These are phyloP conservation scores for Colletotrichum trifolii DNA, from an alignment of 2,329 filamentous ascomycete species.

Conservation along the genomic window DNA sequence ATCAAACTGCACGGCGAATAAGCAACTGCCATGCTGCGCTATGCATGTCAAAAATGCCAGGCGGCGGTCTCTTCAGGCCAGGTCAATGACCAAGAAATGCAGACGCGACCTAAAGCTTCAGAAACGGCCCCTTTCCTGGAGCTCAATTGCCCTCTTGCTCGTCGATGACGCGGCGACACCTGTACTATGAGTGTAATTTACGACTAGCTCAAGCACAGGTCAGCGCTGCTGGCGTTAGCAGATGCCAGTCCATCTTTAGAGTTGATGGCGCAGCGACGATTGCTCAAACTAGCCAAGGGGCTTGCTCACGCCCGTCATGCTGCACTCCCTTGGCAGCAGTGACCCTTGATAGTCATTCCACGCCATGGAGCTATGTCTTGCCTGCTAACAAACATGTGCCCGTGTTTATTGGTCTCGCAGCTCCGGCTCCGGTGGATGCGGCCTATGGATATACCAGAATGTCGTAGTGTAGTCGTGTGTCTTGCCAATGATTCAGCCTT, in stretches of 20 bases:
- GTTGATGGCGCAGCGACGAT: constrained; percentile 15
- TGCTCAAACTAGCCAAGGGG: constrained; percentile 18
- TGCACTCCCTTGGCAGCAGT: constrained; percentile 8
- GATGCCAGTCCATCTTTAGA: constrained; percentile 16
- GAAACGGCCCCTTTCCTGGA: too few species aligned
- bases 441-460: constrained; percentile 3
- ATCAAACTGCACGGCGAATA: too few species aligned
- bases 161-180: background rate
- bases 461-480: constrained; percentile 6
- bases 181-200: constrained; percentile 9
- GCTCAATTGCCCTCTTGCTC: too few species aligned
- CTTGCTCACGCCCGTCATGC: background rate
- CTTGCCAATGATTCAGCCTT: constrained; percentile 11
- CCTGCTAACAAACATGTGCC: background rate
- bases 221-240: constrained; percentile 1
- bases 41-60: too few species aligned
- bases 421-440: background rate
- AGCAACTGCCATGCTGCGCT: too few species aligned
- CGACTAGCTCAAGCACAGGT: constrained; percentile 6
- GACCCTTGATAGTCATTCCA: too few species aligned
- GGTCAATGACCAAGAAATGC: too few species aligned
- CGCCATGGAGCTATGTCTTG: too few species aligned
- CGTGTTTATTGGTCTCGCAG: constrained; percentile 5
- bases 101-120: too few species aligned
- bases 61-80: too few species aligned